Evolutionary conservation across 2,329 filamentous ascomycete genomes (phyloP).

Genomic region (Leptodontidium sp.): DNA sequence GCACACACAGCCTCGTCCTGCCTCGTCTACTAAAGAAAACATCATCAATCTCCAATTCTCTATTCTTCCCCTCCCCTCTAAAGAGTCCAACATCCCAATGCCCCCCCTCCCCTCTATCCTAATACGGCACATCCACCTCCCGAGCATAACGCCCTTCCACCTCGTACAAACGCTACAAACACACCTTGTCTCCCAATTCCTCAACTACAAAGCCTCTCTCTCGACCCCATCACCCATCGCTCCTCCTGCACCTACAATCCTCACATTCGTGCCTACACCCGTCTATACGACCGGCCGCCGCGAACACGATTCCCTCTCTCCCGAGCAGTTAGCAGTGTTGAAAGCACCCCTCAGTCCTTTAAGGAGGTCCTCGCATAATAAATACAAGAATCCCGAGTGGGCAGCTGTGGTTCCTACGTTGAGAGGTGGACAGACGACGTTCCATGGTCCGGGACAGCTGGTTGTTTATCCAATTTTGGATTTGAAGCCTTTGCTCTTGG

Average conservation of each 20-base stretch:
- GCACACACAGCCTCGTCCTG: neutral
- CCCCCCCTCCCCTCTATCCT: conserved; percentile 22
- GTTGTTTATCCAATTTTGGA: conserved; percentile 95
- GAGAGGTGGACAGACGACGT: conserved; percentile 92
- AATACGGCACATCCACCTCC: conserved; percentile 68
- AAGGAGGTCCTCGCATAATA: conserved; percentile 8
- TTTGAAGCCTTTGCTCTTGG: conserved; percentile 56
- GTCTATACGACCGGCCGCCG: conserved; percentile 92
- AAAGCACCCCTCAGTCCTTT: conserved; percentile 33
- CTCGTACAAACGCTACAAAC: conserved; percentile 64
- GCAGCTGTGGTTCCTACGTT: conserved; percentile 49
- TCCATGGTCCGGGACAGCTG: conserved; percentile 92
- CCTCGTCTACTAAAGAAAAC: conserved; percentile 4
- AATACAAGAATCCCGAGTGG: conserved; percentile 11
- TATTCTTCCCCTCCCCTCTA: no score
- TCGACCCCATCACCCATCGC: conserved; percentile 43
- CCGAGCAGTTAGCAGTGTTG: conserved; percentile 56
- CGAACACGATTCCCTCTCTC: conserved; percentile 62
- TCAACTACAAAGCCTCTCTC: conserved; percentile 62
- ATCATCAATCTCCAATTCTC: neutral
- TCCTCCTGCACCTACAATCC: conserved; percentile 64
- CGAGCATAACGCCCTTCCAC: conserved; percentile 60
- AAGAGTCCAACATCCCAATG: conserved; percentile 3
- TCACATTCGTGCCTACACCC: conserved; percentile 83
- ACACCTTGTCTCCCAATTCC: conserved; percentile 61